Evolutionary conservation across 1,284 basidiomycete genomes (phyloP), one percentile per base, ranked within the genome.

Genomic region (Malassezia yamatoensis): DNA sequence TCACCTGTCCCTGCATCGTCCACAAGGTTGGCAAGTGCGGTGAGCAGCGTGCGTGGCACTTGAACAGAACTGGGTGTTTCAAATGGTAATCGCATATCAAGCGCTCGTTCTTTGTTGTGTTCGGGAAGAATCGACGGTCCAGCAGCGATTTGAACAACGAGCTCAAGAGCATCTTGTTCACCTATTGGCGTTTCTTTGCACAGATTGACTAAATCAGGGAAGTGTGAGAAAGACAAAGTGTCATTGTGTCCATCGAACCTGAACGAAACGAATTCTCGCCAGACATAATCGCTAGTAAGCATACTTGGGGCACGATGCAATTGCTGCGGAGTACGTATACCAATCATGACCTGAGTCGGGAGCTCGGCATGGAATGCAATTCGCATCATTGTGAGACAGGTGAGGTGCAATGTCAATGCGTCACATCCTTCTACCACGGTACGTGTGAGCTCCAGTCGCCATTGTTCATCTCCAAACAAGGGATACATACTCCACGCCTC

Each of bases 1-100:
- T 74, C 71, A 35, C 70, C 71, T 2, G 70, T 68, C 43, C 57
- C 61, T n/a, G 63, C 51, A 43, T 67, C 64, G 42, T 74, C 71
- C 13, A 74, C 49, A 15, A 74, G 49, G 3, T 64, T 60, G 2
- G 51, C 60, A 13, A 74, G 51, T 15, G 66, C 62, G 8, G 44
- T 53, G 16, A 71, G 29, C 5, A 74, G 35, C 8, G 61, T 53
- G 5, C 57, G 47, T 2, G 70, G 68, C 10, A 74, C 63, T 3
- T 61, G 44, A 35, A 64, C 64, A 11, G 59, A 50, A 6, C 63
- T 60, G 2, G 64, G 53, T 15, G 66, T 41, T 41, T 68, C 60
- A 21, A 72, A 65, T 0, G 69, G 68, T 13, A 60, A 38, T 9
- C 46, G 53, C 37, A 53, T 50, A 5, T 20, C 32, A 1, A 32